A percentile compares a stretch with the other conserved stretches of the same genome.
Evolutionary conservation across 1,284 basidiomycete genomes (phyloP).

Genomic region (Malassezia vespertilionis): DNA sequence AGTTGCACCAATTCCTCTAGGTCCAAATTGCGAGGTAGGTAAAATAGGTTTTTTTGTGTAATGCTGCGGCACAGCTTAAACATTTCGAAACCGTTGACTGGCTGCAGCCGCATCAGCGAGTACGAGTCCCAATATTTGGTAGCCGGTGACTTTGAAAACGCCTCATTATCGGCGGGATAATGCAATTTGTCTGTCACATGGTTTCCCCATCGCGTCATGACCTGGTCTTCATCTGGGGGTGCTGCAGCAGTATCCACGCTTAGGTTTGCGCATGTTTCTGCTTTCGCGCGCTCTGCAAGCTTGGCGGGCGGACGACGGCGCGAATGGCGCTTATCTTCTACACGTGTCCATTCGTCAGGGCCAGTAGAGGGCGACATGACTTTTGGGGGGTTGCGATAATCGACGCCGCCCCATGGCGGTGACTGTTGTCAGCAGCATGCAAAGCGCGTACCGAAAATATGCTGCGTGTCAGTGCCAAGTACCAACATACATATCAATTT

Average conservation of each 20-base stretch:
- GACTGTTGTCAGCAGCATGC: constrained; percentile 13
- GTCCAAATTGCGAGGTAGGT: constrained; percentile 71
- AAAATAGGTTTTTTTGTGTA: constrained; percentile 57
- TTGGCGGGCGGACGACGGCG: too few species aligned
- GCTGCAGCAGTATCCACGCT: too few species aligned
- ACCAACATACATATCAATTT: constrained; percentile 12
- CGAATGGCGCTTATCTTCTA: too few species aligned
- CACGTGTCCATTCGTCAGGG: too few species aligned
- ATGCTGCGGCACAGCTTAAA: constrained; percentile 50
- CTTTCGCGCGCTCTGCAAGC: too few species aligned
- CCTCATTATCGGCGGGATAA: too few species aligned
- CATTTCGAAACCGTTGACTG: constrained; percentile 68
- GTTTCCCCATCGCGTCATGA: too few species aligned
- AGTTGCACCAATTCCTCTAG: constrained; percentile 63
- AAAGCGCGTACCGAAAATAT: constrained; percentile 1
- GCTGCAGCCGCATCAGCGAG: constrained; percentile 53
- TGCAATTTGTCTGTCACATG: too few species aligned
- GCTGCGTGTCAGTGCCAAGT: neutral
- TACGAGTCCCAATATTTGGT: constrained; percentile 17
- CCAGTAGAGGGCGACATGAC: too few species aligned
- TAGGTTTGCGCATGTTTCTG: too few species aligned
- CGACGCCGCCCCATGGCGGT: constrained; percentile 42
- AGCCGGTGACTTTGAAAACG: neutral
- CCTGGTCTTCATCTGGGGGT: too few species aligned
- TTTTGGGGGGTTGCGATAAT: constrained; percentile 19